These are phyloP conservation scores for Talaromyces trachyspermus DNA, from an alignment of 495 filamentous ascomycete genomes.

Conservation along the genomic window DNA sequence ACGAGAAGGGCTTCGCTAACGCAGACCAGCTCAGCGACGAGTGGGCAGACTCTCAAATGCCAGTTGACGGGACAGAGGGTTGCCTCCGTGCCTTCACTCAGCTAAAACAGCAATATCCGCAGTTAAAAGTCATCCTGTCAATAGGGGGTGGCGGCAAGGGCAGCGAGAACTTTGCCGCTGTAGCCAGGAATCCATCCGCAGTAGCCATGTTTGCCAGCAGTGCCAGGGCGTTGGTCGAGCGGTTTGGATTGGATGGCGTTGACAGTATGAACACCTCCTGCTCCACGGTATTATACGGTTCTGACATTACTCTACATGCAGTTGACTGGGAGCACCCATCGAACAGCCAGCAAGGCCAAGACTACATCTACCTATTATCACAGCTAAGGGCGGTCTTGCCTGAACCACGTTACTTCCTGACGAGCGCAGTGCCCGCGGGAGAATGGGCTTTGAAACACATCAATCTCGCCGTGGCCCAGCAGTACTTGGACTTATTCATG, in stretches of 20 bases:
- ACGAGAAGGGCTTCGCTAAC: not conserved
- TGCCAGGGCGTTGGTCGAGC: constrained; percentile 62
- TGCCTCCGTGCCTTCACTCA: constrained; percentile 68
- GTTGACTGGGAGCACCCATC: constrained; percentile 91
- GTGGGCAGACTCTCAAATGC: constrained; percentile 72
- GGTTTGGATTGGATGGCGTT: constrained; percentile 75
- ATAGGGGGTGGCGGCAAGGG: constrained; percentile 75
- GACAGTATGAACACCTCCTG: constrained; percentile 54
- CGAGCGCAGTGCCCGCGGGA: constrained; percentile 75
- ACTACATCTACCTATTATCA: constrained; percentile 67
- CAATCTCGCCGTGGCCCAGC: constrained; percentile 54
- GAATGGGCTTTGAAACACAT: constrained; percentile 71
- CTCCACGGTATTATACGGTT: not conserved
- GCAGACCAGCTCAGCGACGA: constrained; percentile 69
- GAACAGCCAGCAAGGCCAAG: constrained; percentile 56
- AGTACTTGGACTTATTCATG: constrained; percentile 72
- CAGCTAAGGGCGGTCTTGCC: constrained; percentile 65
- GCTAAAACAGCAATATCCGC: constrained; percentile 66
- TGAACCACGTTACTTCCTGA: constrained; percentile 63
- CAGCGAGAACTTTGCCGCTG: constrained; percentile 68
- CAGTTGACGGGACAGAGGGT: constrained; percentile 70
- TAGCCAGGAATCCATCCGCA: constrained; percentile 53
- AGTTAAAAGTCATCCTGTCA: constrained; percentile 76
- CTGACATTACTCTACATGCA: constrained; percentile 26
- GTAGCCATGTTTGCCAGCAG: constrained; percentile 67